Conservation (phyloP, 345 rosid species). For the Gossypium turneri region DNA sequence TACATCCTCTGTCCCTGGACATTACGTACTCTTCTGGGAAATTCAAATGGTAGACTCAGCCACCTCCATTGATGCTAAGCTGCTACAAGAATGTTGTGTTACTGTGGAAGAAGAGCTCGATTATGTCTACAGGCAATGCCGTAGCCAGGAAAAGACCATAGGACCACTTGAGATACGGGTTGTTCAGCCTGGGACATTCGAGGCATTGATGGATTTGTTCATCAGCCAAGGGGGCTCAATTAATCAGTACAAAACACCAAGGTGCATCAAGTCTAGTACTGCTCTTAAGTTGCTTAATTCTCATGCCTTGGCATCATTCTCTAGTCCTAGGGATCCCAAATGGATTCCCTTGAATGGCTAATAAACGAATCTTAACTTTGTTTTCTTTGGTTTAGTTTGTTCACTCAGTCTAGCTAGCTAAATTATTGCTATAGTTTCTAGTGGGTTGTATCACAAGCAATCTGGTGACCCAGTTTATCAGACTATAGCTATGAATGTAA, state of each 20-base stretch:
- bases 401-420: neutral
- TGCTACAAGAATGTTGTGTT: constrained; percentile 55
- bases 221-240: constrained; percentile 40
- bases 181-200: constrained; percentile 49
- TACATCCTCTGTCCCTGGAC: constrained; percentile 54
- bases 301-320: constrained; percentile 48
- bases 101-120: constrained; percentile 55
- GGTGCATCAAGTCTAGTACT: constrained; percentile 1
- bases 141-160: constrained; percentile 41
- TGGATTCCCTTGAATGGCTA: constrained; percentile 36
- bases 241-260: constrained; percentile 2
- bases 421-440: neutral
- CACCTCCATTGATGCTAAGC: constrained; percentile 22
- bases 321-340: constrained; percentile 58
- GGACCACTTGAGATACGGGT: constrained; percentile 65
- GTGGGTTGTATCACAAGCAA: constrained; percentile 1
- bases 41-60: constrained; percentile 21
- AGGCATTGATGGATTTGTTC: constrained; percentile 52
- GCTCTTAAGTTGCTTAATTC: constrained; percentile 52
- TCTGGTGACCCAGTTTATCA: neutral
- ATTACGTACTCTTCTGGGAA: constrained; percentile 65
- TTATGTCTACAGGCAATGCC: constrained; percentile 55
- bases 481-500: neutral
- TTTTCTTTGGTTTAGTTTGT: neutral
- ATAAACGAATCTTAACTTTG: neutral